These are phyloP conservation scores for Ceraceosorus guamensis DNA, from an alignment of 1,284 basidiomycete genomes.

Conservation along the genomic window DNA sequence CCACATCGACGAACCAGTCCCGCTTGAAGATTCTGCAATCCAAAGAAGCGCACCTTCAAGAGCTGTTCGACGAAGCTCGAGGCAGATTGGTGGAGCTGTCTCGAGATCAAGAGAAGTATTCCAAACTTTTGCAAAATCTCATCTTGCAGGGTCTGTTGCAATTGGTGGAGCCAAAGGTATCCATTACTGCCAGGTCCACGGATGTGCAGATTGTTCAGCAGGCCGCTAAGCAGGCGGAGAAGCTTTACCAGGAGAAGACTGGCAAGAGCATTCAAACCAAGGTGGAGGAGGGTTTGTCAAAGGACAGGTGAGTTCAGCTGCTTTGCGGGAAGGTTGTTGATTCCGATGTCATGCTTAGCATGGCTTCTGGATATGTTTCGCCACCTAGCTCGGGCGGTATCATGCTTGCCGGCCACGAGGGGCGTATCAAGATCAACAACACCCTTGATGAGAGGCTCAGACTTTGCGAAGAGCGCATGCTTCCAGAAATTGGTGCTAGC, in stretches of 20 bases:
- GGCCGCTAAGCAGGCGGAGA: slow-evolving; percentile 61
- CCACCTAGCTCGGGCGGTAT: slow-evolving; percentile 30
- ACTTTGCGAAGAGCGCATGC: slow-evolving; percentile 43
- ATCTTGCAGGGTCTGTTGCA: slow-evolving; percentile 56
- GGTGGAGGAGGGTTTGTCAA: slow-evolving; percentile 62
- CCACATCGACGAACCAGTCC: slow-evolving; percentile 87
- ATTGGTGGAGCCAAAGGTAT: slow-evolving; percentile 40
- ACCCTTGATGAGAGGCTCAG: slow-evolving; percentile 45
- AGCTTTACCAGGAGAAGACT: slow-evolving; percentile 66
- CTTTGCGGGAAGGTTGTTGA: too few relatives aligned
- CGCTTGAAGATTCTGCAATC: slow-evolving; percentile 82
- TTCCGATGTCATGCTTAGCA: not conserved
- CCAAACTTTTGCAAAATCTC: slow-evolving; percentile 49
- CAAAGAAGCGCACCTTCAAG: slow-evolving; percentile 84
- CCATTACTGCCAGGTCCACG: slow-evolving; percentile 29
- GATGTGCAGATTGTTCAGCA: slow-evolving; percentile 49
- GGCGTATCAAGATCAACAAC: slow-evolving; percentile 45
- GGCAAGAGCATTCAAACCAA: slow-evolving; percentile 57
- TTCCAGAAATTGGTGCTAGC: slow-evolving; percentile 44
- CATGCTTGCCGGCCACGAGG: slow-evolving; percentile 30
- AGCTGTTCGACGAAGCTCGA: slow-evolving; percentile 73
- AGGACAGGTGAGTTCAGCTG: slow-evolving; percentile 59
- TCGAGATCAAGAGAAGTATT: slow-evolving; percentile 59
- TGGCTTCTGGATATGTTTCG: not conserved
- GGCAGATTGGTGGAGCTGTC: slow-evolving; percentile 61